Conservation (phyloP, 106 monocot genomes). For the Chionographis japonica region DNA sequence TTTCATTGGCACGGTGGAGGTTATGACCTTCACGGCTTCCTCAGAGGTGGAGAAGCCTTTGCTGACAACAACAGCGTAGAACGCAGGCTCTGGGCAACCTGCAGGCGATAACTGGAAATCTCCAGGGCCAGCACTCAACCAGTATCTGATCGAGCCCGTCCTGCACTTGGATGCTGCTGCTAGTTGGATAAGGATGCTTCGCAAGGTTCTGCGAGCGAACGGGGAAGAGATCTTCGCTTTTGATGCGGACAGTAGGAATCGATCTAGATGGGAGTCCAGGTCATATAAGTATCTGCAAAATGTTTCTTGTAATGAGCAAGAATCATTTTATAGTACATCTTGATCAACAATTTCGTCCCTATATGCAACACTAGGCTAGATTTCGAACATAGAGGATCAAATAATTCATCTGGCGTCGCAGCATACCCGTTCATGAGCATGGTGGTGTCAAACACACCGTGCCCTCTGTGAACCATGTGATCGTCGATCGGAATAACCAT, state of each 20-base stretch:
- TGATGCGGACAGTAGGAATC: conserved; percentile 64
- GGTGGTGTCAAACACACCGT: conserved; percentile 80
- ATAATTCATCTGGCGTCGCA: background rate
- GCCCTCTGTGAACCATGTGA: conserved; percentile 74
- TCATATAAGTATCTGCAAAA: conserved; percentile 63
- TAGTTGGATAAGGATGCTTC: conserved; percentile 65
- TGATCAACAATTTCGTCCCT: too few species aligned
- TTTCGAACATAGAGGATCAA: background rate
- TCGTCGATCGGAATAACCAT: conserved; percentile 75
- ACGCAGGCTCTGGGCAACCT: conserved; percentile 43
- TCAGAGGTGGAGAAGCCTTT: conserved; percentile 43
- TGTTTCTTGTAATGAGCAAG: too few species aligned
- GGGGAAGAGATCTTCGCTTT: conserved; percentile 63
- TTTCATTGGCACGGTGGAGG: conserved; percentile 84
- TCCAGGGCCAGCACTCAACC: conserved; percentile 80
- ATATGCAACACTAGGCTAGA: background rate
- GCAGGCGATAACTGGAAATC: conserved; percentile 65
- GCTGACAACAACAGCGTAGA: conserved; percentile 73
- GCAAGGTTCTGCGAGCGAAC: conserved; percentile 48
- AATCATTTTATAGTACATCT: too few species aligned
- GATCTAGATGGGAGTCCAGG: conserved; percentile 73
- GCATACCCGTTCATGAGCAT: conserved; percentile 66
- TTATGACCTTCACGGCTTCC: conserved; percentile 71
- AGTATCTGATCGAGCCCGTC: conserved; percentile 73
- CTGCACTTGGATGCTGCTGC: conserved; percentile 73